Conservation (phyloP, 75 land plant genomes). For the Cunninghamia lanceolata region DNA sequence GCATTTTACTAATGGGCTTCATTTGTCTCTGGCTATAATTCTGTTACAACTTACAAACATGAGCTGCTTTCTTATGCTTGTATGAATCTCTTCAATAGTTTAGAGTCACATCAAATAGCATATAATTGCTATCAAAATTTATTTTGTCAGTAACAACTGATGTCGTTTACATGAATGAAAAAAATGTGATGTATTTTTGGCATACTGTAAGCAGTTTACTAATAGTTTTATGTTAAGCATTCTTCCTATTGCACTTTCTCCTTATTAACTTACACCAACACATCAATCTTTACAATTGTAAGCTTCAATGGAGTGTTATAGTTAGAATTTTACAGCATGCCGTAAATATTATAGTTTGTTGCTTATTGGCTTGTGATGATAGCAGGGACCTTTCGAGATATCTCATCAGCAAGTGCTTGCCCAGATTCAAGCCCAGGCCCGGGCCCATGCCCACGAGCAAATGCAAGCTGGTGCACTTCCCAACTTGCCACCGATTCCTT, state of each 20-base stretch:
- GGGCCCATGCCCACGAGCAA: neutral
- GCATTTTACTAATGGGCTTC: neutral
- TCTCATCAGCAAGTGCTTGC: conserved; percentile 13
- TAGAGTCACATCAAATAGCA: neutral
- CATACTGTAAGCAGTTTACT: neutral
- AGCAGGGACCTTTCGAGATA: conserved; percentile 12
- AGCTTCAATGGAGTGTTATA: neutral
- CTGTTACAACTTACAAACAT: neutral
- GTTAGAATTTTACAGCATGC: neutral
- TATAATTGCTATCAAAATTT: neutral
- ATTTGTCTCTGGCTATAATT: neutral
- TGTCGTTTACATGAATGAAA: neutral
- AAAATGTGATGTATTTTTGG: neutral
- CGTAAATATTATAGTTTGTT: neutral
- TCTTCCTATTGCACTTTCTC: neutral
- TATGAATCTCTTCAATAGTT: neutral
- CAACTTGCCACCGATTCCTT: neutral
- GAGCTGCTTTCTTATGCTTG: neutral
- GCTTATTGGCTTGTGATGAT: neutral
- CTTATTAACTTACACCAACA: neutral
- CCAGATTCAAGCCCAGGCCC: conserved; percentile 9
- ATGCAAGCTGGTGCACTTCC: neutral
- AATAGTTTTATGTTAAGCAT: neutral
- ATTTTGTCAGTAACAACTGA: neutral
- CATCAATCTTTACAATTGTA: neutral